A percentile compares a stretch with the other conserved stretches of the same genome.
phyloP scores from a whole-genome alignment of 768 basidiomycete species.

The Suillus bovinus region DNA sequence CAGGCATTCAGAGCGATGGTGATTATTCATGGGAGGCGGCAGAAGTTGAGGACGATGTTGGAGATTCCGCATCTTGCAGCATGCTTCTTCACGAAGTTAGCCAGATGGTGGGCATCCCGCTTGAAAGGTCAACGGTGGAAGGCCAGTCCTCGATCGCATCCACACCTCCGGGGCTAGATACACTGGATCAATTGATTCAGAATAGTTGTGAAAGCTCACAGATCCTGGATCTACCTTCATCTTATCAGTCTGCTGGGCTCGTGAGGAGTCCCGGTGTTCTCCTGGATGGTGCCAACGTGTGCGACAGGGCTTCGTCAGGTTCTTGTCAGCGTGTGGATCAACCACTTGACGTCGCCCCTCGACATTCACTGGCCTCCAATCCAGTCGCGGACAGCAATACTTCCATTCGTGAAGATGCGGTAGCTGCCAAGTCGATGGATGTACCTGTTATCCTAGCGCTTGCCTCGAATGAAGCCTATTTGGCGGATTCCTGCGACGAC shows the following conservation, averaged over 20 bases:
- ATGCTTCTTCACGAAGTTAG: constrained; percentile 33
- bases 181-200: not conserved
- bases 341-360: not conserved
- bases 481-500: not conserved
- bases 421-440: not conserved
- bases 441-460: constrained; percentile 5
- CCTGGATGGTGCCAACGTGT: not conserved
- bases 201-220: not conserved
- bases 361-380: not conserved
- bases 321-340: not conserved
- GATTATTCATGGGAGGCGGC: constrained; percentile 20
- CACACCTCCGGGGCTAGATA: not conserved
- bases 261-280: not conserved
- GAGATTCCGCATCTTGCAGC: constrained; percentile 26
- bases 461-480: not conserved
- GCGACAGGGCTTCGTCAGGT: not conserved
- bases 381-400: not conserved
- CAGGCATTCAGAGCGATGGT: constrained; percentile 6
- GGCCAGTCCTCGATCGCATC: not conserved
- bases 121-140: not conserved
- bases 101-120: constrained; percentile 30
- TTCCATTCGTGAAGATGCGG: not conserved
- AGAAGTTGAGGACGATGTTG: constrained; percentile 5
- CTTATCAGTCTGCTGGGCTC: constrained; percentile 1
- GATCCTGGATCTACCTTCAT: not conserved